Evolutionary conservation across 805 yeast genomes (phyloP).

Genomic region (Lachancea kluyveri): DNA sequence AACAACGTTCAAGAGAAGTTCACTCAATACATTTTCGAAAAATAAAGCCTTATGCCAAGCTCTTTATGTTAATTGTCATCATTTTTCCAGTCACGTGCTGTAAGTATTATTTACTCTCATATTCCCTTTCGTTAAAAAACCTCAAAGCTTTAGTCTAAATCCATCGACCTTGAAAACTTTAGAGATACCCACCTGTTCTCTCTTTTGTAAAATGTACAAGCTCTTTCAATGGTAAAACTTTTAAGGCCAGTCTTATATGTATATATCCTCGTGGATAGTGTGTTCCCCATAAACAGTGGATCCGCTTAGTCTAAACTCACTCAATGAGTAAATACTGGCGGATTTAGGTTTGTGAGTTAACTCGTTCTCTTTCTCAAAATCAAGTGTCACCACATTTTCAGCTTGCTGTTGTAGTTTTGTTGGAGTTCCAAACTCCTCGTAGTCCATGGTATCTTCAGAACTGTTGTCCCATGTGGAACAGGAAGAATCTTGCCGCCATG

Average conservation of each 20-base stretch:
- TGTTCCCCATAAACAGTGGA: constrained; percentile 14
- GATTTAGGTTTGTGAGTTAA: constrained; percentile 5
- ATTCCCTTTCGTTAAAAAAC: no score
- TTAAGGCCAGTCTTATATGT: constrained; percentile 1
- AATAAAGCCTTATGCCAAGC: no score
- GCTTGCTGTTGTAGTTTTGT: constrained; percentile 1
- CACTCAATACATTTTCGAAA: no score
- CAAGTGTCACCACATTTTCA: background rate
- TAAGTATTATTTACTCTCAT: no score
- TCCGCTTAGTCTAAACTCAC: constrained; percentile 13
- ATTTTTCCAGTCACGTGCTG: no score
- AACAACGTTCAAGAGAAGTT: no score
- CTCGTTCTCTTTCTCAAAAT: background rate
- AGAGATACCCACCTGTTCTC: no score
- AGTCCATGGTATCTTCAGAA: constrained; percentile 10
- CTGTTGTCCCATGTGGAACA: constrained; percentile 9
- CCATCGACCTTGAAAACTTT: no score
- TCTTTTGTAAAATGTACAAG: background rate
- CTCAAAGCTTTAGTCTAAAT: no score
- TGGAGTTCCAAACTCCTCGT: constrained; percentile 6
- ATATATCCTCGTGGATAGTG: constrained; percentile 6
- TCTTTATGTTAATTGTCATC: no score
- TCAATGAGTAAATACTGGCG: constrained; percentile 16
- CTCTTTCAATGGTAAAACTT: constrained; percentile 1
- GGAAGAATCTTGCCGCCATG: constrained; percentile 5